phyloP scores from a whole-genome alignment of 345 rosid species.

The Hibiscus tridactylites region DNA sequence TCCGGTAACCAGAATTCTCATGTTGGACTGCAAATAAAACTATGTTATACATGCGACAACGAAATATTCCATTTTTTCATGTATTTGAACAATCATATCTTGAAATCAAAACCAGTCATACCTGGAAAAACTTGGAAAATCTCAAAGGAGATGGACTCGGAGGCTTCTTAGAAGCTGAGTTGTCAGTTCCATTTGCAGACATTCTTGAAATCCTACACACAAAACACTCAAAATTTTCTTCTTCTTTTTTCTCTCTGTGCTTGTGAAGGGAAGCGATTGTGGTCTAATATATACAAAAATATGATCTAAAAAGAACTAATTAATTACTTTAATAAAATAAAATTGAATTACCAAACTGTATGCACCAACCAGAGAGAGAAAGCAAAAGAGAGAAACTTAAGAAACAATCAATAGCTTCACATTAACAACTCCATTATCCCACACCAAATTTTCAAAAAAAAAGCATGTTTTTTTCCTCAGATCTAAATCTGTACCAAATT shows the following conservation, averaged over 20 bases:
- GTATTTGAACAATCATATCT: neutral
- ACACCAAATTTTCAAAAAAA: conserved; percentile 4
- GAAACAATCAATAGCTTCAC: conserved; percentile 27
- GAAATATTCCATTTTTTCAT: neutral
- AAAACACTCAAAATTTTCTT: conserved; percentile 3
- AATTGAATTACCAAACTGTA: conserved; percentile 16
- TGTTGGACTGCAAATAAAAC: conserved; percentile 57
- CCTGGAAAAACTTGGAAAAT: conserved; percentile 71
- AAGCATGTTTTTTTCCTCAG: conserved; percentile 1
- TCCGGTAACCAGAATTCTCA: conserved; percentile 90
- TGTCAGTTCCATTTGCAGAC: conserved; percentile 44
- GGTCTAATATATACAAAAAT: conserved; percentile 22
- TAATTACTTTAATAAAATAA: neutral
- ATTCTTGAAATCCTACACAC: conserved; percentile 24
- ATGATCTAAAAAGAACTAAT: neutral
- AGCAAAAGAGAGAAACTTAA: conserved; percentile 15
- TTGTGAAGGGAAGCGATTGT: neutral
- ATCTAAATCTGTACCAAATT: conserved; percentile 25
- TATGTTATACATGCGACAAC: neutral
- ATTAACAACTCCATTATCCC: conserved; percentile 18
- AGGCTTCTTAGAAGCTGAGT: conserved; percentile 39
- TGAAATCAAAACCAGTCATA: conserved; percentile 5
- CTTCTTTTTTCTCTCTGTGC: neutral
- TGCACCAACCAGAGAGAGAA: conserved; percentile 20
- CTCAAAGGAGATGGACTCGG: conserved; percentile 71